Percentiles rank a stretch among this genome's conserved stretches.
Conservation (phyloP, 352 stramenopile genomes). For the Globisporangium heterothallicum region DNA sequence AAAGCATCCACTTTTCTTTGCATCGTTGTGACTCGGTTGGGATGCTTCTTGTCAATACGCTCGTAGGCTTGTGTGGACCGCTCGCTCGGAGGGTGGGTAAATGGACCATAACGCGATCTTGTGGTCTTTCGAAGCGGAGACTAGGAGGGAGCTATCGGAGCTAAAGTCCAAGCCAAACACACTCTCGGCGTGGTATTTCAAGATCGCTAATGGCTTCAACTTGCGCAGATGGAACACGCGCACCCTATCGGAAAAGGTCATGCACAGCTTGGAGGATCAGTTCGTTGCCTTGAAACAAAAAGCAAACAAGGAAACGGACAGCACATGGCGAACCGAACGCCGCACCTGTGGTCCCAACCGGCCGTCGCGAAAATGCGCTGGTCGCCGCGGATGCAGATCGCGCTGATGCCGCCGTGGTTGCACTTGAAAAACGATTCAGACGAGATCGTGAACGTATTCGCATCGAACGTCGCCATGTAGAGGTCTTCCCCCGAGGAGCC, state of each 20-base stretch:
- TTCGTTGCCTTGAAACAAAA: not conserved
- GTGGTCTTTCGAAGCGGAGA: slow-evolving; percentile 75
- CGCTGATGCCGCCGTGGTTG: slow-evolving; percentile 57
- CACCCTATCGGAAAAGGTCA: slow-evolving; percentile 18
- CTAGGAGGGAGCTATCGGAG: slow-evolving; percentile 44
- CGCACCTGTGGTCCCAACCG: slow-evolving; percentile 67
- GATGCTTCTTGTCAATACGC: slow-evolving; percentile 32
- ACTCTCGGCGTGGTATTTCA: slow-evolving; percentile 78
- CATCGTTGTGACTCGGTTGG: too few species aligned
- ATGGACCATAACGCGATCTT: slow-evolving; percentile 79
- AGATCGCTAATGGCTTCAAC: slow-evolving; percentile 66
- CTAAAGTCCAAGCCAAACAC: slow-evolving; percentile 73
- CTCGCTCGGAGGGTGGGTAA: slow-evolving; percentile 34
- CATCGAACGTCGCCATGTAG: slow-evolving; percentile 41
- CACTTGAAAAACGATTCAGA: slow-evolving; percentile 47
- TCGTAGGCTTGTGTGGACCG: slow-evolving; percentile 20
- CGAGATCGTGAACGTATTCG: slow-evolving; percentile 27
- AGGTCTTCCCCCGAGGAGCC: slow-evolving; percentile 57
- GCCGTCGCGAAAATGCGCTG: slow-evolving; percentile 76
- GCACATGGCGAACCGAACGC: not conserved
- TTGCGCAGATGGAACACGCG: slow-evolving; percentile 73
- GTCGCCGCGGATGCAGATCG: slow-evolving; percentile 56
- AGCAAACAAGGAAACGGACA: not conserved
- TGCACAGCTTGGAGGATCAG: too few species aligned
- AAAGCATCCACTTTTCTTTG: too few species aligned